Evolutionary conservation across 345 rosid species (phyloP), one percentile per base, ranked within the genome.

Genomic region (Conringia planisiliqua): DNA sequence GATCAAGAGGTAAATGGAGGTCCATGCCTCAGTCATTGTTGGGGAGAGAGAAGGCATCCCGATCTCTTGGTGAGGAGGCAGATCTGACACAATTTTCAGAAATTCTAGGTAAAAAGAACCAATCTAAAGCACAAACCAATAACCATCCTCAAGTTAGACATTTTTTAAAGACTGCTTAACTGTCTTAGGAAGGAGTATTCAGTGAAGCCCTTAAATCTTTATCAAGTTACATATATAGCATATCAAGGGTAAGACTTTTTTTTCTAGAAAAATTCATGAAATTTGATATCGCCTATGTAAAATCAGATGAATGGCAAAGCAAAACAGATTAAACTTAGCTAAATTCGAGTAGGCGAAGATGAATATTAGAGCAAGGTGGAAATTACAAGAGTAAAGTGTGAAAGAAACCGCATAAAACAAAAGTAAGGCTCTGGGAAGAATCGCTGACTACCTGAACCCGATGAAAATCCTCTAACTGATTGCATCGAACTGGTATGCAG

Each of bases 1-100:
- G 1, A 61, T 51, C 20, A 62, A 43, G 63, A 78, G 65, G 48
- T 35, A 58, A 56, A 62, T 5, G 60, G 24, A 47, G 62, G 54
- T 62, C 57, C 88, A 71, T 83, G 81, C 99, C 98, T 95, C 99
- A 11, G 91, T 88, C 99, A 95, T 95, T 60, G 99, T 95, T 58
- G 99, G 99, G 6, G 99, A 95, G 69, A 95, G 97, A 66, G 99
- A 95, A 77, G 99, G 99, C 99, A 95, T 95, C 77, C 99, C 99
- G 36, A 95, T 89, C 79, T 90, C 97, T 75, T 95, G 97, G 78
- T 95, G 94, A 54, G 96, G 86, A 68, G 99, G 98, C 70, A 95
- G 86, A 79, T 87, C 98, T 95, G 89, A 68, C 81, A 83, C 69
- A 76, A 70, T 40, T 78, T 71, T 40, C 35, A 48, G 24, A 30